Evolutionary conservation across 2,329 filamentous ascomycete species (phyloP), one percentile per base, ranked within the genome.

Genomic region (Pyrenochaeta sp.): DNA sequence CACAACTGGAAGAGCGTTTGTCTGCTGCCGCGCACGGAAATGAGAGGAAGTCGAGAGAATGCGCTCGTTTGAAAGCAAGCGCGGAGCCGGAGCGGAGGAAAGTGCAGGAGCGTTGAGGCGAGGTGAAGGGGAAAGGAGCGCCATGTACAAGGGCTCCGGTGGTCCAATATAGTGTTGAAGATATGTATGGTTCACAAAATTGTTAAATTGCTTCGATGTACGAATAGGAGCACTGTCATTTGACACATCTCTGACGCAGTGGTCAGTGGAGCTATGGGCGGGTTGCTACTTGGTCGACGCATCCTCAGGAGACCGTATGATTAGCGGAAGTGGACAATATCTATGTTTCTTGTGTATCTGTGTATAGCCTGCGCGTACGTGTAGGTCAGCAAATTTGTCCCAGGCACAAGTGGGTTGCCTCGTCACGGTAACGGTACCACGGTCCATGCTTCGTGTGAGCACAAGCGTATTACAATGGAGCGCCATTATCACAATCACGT

Each of bases 391-490:
- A 36, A 36, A 36, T 1, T 32, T 36, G 13, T 36, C 7, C 32
- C 32, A 12, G 7, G 10, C 8, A 13, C 32, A 9, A 54, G 52
- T 54, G 51, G 36, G 24, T 52, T 45, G 37, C 37, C 40, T 19
- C 12, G 27, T 19, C 42, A 45, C 13, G 25, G 30, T n/a, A 46
- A 19, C 15, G 19, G 25, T 27, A 19, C 43, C 5, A 28, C 43
- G 8, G 25, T 30, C 27, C 10, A 32, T 46, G 43, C 43, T 27
- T 13, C 42, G 12, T 27, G 27, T 43, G 24, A 45, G n/a, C 24
- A 45, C 24, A n/a, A 27, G 24, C 42, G 10, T 5, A 9, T n/a
- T 19, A 25, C 34, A 7, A 48, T 2, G 27, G 28, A 24, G 15
- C 40, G 0, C 13, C 42, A 13, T n/a, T 9, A 27, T 22, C 30